These are phyloP conservation scores for Dalbergia cochinchinensis DNA, from an alignment of 306 rosid genomes.

Conservation along the genomic window DNA sequence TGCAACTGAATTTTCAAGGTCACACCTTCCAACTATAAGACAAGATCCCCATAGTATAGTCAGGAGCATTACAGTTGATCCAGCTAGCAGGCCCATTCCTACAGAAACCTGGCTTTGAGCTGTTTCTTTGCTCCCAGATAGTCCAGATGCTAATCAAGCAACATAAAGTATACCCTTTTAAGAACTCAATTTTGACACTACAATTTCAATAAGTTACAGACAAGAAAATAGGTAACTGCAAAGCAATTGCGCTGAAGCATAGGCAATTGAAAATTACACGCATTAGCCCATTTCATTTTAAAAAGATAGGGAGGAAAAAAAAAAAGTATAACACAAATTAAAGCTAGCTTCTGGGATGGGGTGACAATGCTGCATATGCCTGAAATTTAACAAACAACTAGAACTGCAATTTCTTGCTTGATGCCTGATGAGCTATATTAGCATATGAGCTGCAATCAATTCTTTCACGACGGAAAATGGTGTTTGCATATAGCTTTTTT, in stretches of 20 bases:
- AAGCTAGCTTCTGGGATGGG: not conserved
- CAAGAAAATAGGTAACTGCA: not conserved
- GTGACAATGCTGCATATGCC: not conserved
- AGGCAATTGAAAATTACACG: not conserved
- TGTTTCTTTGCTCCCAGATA: slow-evolving; percentile 60
- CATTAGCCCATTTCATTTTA: slow-evolving; percentile 1
- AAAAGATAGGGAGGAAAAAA: not conserved
- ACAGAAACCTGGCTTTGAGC: slow-evolving; percentile 80
- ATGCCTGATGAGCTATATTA: not conserved
- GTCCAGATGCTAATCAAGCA: slow-evolving; percentile 64
- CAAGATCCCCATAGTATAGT: slow-evolving; percentile 76
- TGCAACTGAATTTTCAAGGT: slow-evolving; percentile 40
- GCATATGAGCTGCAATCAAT: slow-evolving; percentile 2
- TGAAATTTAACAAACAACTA: not conserved
- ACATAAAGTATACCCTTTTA: not conserved
- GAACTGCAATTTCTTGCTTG: not conserved
- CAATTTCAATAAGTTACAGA: not conserved
- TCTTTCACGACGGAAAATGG: not conserved
- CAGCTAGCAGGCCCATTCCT: slow-evolving; percentile 82
- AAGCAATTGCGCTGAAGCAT: not conserved
- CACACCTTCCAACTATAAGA: slow-evolving; percentile 66
- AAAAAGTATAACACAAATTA: not conserved
- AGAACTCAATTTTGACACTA: not conserved
- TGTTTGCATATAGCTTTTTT: too few relatives aligned
- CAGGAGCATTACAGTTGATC: slow-evolving; percentile 81